These are phyloP conservation scores for Adansonia madagascariensis DNA, from an alignment of 441 rosid genomes.

Conservation along the genomic window DNA sequence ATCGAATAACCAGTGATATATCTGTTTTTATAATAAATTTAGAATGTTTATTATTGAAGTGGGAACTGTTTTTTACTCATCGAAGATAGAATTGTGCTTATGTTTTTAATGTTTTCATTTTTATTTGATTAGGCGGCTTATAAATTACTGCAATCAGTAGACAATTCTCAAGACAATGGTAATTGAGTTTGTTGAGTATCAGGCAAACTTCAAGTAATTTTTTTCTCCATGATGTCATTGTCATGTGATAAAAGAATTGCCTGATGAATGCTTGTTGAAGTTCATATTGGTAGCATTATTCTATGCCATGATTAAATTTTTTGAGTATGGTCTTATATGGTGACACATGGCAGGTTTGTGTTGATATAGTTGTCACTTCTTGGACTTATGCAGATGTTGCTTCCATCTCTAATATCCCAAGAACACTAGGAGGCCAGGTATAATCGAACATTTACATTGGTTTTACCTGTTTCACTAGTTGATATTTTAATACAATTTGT, in stretches of 20 bases:
- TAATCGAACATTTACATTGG: slow-evolving; percentile 13
- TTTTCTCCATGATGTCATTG: background rate
- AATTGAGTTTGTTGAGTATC: slow-evolving; percentile 92
- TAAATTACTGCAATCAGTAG: slow-evolving; percentile 86
- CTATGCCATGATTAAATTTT: slow-evolving; percentile 26
- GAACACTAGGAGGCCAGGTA: slow-evolving; percentile 95
- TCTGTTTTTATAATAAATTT: background rate
- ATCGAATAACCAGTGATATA: background rate
- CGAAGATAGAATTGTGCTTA: background rate
- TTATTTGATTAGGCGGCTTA: slow-evolving; percentile 70
- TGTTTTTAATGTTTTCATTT: slow-evolving; percentile 22
- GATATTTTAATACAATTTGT: slow-evolving; percentile 11
- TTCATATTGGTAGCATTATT: slow-evolving; percentile 7
- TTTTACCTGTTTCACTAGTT: background rate
- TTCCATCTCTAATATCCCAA: slow-evolving; percentile 83
- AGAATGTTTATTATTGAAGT: background rate
- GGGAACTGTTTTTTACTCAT: background rate
- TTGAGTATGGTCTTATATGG: slow-evolving; percentile 19
- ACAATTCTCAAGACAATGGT: slow-evolving; percentile 88
- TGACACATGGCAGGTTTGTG: slow-evolving; percentile 67
- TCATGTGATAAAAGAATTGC: background rate
- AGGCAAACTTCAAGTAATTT: slow-evolving; percentile 45
- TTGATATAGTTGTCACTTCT: slow-evolving; percentile 81
- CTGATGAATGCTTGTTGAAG: slow-evolving; percentile 17
- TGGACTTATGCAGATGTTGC: slow-evolving; percentile 84